Percentiles rank a stretch among this genome's conserved stretches.
These are phyloP conservation scores for Graphiopsis chlorocephala DNA, from an alignment of 2,329 filamentous ascomycete genomes.

Conservation along the genomic window DNA sequence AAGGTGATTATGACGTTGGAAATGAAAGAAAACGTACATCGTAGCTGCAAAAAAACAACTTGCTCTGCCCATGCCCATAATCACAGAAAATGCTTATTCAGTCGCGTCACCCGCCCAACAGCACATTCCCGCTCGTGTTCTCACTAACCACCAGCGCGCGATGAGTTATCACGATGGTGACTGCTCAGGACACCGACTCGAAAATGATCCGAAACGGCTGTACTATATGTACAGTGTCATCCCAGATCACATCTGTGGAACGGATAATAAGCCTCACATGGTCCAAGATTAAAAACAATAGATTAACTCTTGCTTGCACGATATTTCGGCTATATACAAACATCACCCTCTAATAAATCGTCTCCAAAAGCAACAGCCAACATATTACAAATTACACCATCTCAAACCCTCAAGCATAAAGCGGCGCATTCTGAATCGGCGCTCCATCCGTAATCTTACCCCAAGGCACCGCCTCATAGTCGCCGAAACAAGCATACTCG, in stretches of 20 bases:
- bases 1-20: neutral
- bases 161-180: no score
- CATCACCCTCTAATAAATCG: neutral
- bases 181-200: no score
- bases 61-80: neutral
- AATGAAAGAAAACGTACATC: neutral
- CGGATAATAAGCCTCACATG: no score
- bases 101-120: no score
- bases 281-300: no score
- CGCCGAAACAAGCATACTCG: slow-evolving; percentile 64
- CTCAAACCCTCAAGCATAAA: neutral
- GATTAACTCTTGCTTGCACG: no score
- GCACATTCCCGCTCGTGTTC: no score
- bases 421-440: slow-evolving; percentile 32
- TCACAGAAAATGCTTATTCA: no score
- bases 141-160: no score
- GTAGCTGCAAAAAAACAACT: neutral
- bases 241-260: no score
- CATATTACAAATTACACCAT: neutral
- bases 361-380: neutral
- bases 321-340: neutral
- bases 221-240: no score
- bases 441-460: slow-evolving; percentile 52
- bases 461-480: slow-evolving; percentile 50
- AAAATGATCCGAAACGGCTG: no score